Evolutionary conservation across 2,329 filamentous ascomycete genomes (phyloP).

Genomic region (Diplodia seriata): DNA sequence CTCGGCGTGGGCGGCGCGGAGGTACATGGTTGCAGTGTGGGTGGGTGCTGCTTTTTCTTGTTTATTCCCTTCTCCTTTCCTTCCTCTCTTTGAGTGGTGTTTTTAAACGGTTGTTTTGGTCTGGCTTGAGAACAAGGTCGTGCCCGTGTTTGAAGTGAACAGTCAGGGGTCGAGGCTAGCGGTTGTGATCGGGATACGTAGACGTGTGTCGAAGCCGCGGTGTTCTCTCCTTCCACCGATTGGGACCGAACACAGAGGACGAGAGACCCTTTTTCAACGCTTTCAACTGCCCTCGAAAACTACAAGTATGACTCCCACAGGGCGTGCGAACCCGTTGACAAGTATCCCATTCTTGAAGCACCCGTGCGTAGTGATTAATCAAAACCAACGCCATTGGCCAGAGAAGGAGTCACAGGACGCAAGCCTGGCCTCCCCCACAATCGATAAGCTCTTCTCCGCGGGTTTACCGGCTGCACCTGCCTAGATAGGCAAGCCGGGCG

Average conservation of each 20-base stretch:
- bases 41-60: too few species aligned
- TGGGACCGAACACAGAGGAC: not conserved
- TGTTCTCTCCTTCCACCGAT: too few species aligned
- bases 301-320: not conserved
- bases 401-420: not conserved
- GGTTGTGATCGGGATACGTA: too few species aligned
- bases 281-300: not conserved
- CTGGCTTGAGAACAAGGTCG: too few species aligned
- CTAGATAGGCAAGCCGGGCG: not conserved
- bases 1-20: slow-evolving; percentile 34
- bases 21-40: slow-evolving; percentile 13
- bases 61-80: too few species aligned
- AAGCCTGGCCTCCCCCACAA: not conserved
- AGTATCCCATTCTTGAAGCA: not conserved
- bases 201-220: too few species aligned
- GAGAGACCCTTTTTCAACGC: not conserved
- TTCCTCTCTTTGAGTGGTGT: too few species aligned
- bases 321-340: not conserved
- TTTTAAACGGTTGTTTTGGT: too few species aligned
- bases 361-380: not conserved
- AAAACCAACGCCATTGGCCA: not conserved
- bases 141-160: too few species aligned
- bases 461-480: not conserved
- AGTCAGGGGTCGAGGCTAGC: too few species aligned
- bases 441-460: not conserved